Base-by-base conservation (phyloP, 306 rosid genomes). In the Ochetophila trinervis region DNA sequence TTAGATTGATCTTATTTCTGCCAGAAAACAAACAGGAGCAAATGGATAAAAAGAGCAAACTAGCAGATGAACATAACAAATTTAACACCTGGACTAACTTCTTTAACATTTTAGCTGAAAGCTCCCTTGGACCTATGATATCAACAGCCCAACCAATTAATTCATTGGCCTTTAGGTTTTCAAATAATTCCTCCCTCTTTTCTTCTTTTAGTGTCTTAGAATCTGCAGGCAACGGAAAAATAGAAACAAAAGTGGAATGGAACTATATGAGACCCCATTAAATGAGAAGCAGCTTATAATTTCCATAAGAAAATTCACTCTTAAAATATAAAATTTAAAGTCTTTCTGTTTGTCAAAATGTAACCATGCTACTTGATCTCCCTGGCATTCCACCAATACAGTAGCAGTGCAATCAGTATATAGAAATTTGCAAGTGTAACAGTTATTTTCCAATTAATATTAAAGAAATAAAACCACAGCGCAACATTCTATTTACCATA, bases 171-270 rank as follows among this genome's bases (percentile, higher is more conserved):
- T 89, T 87, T 27, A 89, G 70, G 72, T 63, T 49, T 66, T 84
- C 88, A 86, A 92, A 92, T 34, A 85, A 79, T 37, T 92, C 95
- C 74, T 92, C 98, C 85, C 98, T 92, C 79, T 82, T 87, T 68
- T 92, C 98, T 79, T 92, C 98, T 72, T 87, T 92, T 37, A 92
- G 74, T 4, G 98, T 89, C 81, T 92, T 92, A 5, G 98, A 92
- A 84, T 92, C 98, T 82, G 72, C 63, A 55, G 15, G 24, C 55
- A 66, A 62, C 62, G 69, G 17, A 12, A 70, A 75, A 34, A 65
- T n/a, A 14, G 23, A 72, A 65, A 23, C 5, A 48, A 11, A 57
- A 62, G 56, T 48, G 30, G 22, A 62, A 56, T 53, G 8, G 45
- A 15, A 65, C 69, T 6, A 42, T 13, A 17, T 51, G 24, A 75